Evolutionary conservation across 345 rosid genomes (phyloP).

Genomic region (Eutrema heterophyllum): DNA sequence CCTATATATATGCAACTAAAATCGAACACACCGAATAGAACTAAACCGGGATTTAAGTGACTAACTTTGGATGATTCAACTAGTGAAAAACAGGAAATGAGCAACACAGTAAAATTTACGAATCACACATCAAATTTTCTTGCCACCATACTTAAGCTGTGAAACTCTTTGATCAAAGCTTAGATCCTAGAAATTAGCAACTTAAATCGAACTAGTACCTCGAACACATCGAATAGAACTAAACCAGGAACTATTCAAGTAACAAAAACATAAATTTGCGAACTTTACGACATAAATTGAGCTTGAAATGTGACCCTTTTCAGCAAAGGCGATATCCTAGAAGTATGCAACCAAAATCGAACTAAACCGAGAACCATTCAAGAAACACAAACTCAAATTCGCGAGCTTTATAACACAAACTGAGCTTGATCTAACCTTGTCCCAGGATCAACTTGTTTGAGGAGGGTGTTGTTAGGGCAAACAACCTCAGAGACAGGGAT

Average conservation of each 20-base stretch:
- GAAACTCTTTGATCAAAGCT: background rate
- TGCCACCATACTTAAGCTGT: background rate
- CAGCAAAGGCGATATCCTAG: background rate
- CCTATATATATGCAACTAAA: background rate
- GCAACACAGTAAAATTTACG: background rate
- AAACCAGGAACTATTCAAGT: background rate
- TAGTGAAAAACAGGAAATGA: background rate
- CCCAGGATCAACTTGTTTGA: slow-evolving; percentile 90
- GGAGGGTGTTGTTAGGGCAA: slow-evolving; percentile 47
- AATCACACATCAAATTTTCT: background rate
- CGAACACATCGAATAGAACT: no score
- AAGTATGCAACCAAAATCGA: background rate
- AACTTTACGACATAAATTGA: no score
- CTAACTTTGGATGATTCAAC: background rate
- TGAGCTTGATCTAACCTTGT: slow-evolving; percentile 54
- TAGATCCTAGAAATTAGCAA: background rate
- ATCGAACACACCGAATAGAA: background rate
- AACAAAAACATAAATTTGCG: background rate
- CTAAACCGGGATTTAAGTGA: background rate
- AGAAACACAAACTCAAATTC: background rate
- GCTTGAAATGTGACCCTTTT: no score
- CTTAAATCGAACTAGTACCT: no score
- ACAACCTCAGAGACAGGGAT: slow-evolving; percentile 78
- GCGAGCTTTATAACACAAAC: background rate
- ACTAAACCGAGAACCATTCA: background rate